These are phyloP conservation scores for Pichia nanzhaoensis DNA, from an alignment of 805 yeast genomes.

Conservation along the genomic window DNA sequence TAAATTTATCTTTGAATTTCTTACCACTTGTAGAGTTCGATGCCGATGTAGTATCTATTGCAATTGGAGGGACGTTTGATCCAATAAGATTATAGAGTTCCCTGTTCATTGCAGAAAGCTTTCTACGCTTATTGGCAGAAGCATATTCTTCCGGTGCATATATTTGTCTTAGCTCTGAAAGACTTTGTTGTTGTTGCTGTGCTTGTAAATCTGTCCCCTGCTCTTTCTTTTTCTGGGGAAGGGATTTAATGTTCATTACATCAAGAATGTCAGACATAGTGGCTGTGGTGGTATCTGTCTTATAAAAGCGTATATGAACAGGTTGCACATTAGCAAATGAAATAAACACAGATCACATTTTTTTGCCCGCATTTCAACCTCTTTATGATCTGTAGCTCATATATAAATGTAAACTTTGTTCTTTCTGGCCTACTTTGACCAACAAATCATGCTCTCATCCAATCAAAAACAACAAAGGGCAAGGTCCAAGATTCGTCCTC, in stretches of 20 bases:
- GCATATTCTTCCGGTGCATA: conserved; percentile 22
- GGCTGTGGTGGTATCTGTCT: not conserved
- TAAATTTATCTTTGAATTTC: conserved; percentile 59
- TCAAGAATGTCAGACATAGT: conserved; percentile 58
- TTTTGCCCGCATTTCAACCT: not conserved
- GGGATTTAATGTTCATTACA: conserved; percentile 51
- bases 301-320: no score
- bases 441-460: conserved; percentile 3
- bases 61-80: conserved; percentile 81
- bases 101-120: conserved; percentile 67
- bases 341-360: not conserved
- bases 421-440: not conserved
- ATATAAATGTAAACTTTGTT: not conserved
- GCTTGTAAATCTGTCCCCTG: conserved; percentile 33
- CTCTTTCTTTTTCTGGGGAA: conserved; percentile 25
- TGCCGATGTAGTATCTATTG: conserved; percentile 37
- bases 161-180: conserved; percentile 7
- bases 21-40: conserved; percentile 18
- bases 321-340: not conserved
- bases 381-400: no score
- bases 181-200: conserved; percentile 11
- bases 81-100: conserved; percentile 87
- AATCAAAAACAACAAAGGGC: conserved; percentile 21
- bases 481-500: conserved; percentile 60
- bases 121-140: conserved; percentile 28